Evolutionary conservation across 2,329 filamentous ascomycete species (phyloP).

Genomic region (Aspergillus pseudoviridinutans): DNA sequence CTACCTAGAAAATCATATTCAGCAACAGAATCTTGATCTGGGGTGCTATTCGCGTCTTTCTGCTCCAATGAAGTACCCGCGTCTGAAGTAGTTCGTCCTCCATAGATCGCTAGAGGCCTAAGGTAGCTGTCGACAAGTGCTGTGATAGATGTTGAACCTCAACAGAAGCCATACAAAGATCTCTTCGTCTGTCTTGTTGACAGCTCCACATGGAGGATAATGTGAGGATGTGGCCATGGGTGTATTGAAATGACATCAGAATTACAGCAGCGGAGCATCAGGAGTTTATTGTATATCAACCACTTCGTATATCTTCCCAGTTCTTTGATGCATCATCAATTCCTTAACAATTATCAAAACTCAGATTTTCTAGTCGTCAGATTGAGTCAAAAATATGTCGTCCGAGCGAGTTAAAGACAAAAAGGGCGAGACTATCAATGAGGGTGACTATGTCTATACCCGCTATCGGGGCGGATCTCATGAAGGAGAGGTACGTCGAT

Average conservation of each 20-base stretch:
- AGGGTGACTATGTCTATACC: slow-evolving; percentile 22
- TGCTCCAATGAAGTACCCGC: not conserved
- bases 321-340: not conserved
- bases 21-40: not conserved
- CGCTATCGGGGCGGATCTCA: slow-evolving; percentile 21
- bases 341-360: not conserved
- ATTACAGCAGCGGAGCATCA: not conserved
- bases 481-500: slow-evolving; percentile 16
- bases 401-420: slow-evolving; percentile 18
- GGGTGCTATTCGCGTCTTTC: not conserved
- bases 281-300: not conserved
- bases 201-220: not conserved
- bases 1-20: not conserved
- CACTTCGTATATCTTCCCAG: not conserved
- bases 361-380: not conserved
- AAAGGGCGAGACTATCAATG: slow-evolving; percentile 17
- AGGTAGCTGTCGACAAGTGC: not conserved
- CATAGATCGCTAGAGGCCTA: not conserved
- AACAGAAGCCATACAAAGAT: not conserved
- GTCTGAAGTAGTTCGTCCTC: not conserved
- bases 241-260: not conserved
- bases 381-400: slow-evolving; percentile 7
- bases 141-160: not conserved
- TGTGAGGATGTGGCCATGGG: not conserved
- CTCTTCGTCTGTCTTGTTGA: not conserved